Evolutionary conservation across 2,329 filamentous ascomycete genomes (phyloP).

Genomic region (Fusarium sp.): DNA sequence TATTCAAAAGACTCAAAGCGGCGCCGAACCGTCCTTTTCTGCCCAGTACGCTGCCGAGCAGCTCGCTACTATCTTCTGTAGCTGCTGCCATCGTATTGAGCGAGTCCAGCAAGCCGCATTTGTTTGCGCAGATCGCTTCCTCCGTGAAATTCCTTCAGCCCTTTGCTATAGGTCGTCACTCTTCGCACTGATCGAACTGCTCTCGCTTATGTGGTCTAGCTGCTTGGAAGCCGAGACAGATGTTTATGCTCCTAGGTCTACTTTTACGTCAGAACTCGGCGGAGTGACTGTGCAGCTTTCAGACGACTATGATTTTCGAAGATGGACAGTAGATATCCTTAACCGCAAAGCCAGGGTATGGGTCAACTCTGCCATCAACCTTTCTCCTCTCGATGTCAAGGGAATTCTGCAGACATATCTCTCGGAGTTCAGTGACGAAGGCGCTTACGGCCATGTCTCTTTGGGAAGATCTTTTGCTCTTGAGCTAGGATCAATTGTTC

Average conservation of each 20-base stretch:
- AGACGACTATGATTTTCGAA: slow-evolving; percentile 87
- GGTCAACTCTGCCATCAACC: slow-evolving; percentile 81
- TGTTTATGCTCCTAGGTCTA: slow-evolving; percentile 86
- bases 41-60: slow-evolving; percentile 90
- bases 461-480: slow-evolving; percentile 93
- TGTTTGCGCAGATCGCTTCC: slow-evolving; percentile 83
- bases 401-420: slow-evolving; percentile 95
- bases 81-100: slow-evolving; percentile 92
- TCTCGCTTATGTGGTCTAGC: slow-evolving; percentile 94
- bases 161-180: slow-evolving; percentile 90
- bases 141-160: slow-evolving; percentile 84
- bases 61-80: slow-evolving; percentile 83
- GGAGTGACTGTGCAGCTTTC: slow-evolving; percentile 89
- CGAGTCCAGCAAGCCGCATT: slow-evolving; percentile 90
- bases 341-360: slow-evolving; percentile 81
- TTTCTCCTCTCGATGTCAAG: slow-evolving; percentile 93
- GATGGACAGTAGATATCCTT: slow-evolving; percentile 79
- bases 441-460: slow-evolving; percentile 89
- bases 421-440: slow-evolving; percentile 92
- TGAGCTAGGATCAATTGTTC: slow-evolving; percentile 89
- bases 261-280: slow-evolving; percentile 79
- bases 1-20: slow-evolving; percentile 76
- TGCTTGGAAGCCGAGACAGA: slow-evolving; percentile 95
- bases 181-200: slow-evolving; percentile 89
- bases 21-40: slow-evolving; percentile 80